A percentile compares a stretch with the other conserved stretches of the same genome.
Conservation (phyloP, 257 asterid genomes). For the Linaria vulgaris region DNA sequence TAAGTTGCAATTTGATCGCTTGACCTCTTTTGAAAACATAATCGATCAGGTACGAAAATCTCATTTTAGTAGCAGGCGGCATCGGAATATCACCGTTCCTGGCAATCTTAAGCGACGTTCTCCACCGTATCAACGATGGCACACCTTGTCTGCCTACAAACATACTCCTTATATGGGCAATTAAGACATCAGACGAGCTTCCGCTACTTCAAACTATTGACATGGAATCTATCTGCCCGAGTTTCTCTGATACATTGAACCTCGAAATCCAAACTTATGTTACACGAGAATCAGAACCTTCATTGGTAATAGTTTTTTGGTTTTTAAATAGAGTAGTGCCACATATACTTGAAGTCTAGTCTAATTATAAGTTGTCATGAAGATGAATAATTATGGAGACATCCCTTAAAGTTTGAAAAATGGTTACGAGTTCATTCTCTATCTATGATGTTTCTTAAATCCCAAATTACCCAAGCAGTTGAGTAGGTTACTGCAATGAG, state of each 20-base stretch:
- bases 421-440: too few relatives aligned
- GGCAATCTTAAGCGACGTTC: conserved; percentile 77
- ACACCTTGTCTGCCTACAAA: conserved; percentile 63
- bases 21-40: too few relatives aligned
- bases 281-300: conserved; percentile 75
- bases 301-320: conserved; percentile 46
- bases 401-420: too few relatives aligned
- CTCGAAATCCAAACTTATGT: conserved; percentile 79
- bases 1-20: not conserved
- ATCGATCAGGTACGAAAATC: conserved; percentile 67
- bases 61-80: conserved; percentile 87
- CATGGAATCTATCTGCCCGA: conserved; percentile 56
- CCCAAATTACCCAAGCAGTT: too few relatives aligned
- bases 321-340: not conserved
- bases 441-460: too few relatives aligned
- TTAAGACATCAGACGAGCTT: conserved; percentile 69
- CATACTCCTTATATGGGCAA: conserved; percentile 73
- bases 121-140: conserved; percentile 55
- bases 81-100: conserved; percentile 87
- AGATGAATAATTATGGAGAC: too few relatives aligned
- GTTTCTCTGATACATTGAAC: conserved; percentile 48
- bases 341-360: not conserved
- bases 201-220: conserved; percentile 73
- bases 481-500: too few relatives aligned
- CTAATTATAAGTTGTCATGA: too few relatives aligned